Percentiles rank a stretch among this genome's conserved stretches.
phyloP scores from a whole-genome alignment of 371 early-diverging fungal species.

The Choanephora cucurbitarum region DNA sequence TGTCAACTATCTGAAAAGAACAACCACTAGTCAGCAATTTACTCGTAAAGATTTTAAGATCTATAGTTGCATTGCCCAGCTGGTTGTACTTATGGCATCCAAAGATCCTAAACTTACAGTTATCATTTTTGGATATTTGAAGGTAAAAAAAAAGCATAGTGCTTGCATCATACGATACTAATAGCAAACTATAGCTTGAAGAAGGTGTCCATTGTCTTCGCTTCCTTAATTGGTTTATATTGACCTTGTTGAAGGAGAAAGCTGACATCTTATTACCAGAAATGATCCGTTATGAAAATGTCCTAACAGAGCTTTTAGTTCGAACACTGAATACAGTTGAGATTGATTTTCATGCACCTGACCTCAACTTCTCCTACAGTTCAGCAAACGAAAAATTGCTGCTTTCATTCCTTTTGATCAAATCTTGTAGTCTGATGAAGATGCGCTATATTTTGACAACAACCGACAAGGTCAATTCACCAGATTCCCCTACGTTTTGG shows the following conservation, averaged over 20 bases:
- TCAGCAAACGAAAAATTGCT: slow-evolving; percentile 43
- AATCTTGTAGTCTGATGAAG: slow-evolving; percentile 41
- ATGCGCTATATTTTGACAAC: slow-evolving; percentile 14
- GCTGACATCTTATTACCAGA: slow-evolving; percentile 21
- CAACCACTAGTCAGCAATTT: slow-evolving; percentile 40
- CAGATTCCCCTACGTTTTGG: slow-evolving; percentile 33
- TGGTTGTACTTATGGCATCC: slow-evolving; percentile 38
- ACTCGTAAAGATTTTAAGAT: slow-evolving; percentile 55
- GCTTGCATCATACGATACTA: background rate
- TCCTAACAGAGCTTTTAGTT: slow-evolving; percentile 41
- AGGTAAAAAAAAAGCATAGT: slow-evolving; percentile 30
- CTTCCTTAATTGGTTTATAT: slow-evolving; percentile 51
- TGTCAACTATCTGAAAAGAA: slow-evolving; percentile 36
- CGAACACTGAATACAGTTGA: slow-evolving; percentile 43
- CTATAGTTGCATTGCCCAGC: slow-evolving; percentile 35
- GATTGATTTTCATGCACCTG: slow-evolving; percentile 40
- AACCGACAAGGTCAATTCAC: background rate
- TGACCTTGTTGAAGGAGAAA: slow-evolving; percentile 32
- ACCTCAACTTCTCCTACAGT: slow-evolving; percentile 45
- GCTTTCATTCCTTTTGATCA: slow-evolving; percentile 42
- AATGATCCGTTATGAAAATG: slow-evolving; percentile 39
- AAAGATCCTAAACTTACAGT: slow-evolving; percentile 31
- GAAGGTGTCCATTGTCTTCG: slow-evolving; percentile 48
- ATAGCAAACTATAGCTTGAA: slow-evolving; percentile 31
- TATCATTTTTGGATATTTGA: slow-evolving; percentile 37